Percentiles rank a stretch among this genome's conserved stretches.
phyloP scores from a whole-genome alignment of 2,329 filamentous ascomycete species.

The Elsinoe ampelina region DNA sequence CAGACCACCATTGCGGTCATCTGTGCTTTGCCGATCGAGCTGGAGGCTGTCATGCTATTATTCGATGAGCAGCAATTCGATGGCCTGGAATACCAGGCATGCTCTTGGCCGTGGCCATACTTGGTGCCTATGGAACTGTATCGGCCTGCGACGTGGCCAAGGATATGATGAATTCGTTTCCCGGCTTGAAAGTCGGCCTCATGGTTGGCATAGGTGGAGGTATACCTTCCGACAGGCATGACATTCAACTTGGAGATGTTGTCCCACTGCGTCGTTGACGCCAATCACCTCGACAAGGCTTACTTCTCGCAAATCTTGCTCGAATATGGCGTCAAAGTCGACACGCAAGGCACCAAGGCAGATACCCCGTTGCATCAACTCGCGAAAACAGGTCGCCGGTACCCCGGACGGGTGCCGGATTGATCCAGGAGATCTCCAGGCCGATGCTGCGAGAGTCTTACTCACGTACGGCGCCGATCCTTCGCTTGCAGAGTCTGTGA shows the following conservation, averaged over 20 bases:
- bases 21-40: conserved; percentile 18
- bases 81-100: neutral
- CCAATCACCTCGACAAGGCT: too few species aligned
- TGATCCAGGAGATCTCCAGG: too few species aligned
- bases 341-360: too few species aligned
- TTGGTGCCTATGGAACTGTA: neutral
- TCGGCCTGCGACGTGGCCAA: neutral
- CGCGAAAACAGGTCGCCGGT: too few species aligned
- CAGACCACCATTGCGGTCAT: conserved; percentile 12
- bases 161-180: neutral
- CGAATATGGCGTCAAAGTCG: too few species aligned
- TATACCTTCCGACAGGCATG: conserved; percentile 14
- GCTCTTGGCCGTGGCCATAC: conserved; percentile 16
- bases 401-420: too few species aligned
- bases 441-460: too few species aligned
- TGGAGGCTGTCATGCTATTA: conserved; percentile 16
- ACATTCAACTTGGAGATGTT: conserved; percentile 24
- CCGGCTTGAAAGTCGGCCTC: conserved; percentile 1
- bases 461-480: too few species aligned
- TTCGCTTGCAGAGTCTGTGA: too few species aligned
- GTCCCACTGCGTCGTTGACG: neutral
- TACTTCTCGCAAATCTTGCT: too few species aligned
- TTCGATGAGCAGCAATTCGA: conserved; percentile 15
- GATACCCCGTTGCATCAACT: too few species aligned
- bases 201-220: conserved; percentile 21